A percentile compares a stretch with the other conserved stretches of the same genome.
Conservation (phyloP, 2,329 filamentous ascomycete genomes). For the Leptosphaerulina australis region DNA sequence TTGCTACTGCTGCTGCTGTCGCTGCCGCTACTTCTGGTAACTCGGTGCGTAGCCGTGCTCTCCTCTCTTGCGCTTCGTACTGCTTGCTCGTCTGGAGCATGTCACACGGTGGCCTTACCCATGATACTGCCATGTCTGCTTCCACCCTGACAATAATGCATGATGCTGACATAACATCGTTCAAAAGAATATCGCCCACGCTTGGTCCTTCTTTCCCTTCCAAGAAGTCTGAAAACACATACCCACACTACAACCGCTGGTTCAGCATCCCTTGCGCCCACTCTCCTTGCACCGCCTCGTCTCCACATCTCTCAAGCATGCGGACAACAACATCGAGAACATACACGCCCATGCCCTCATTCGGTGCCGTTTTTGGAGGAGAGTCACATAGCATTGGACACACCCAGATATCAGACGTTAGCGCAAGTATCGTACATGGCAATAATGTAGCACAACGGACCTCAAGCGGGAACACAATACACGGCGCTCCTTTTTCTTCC, state of each 20-base stretch:
- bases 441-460: constrained; percentile 41
- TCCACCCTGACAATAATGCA: constrained; percentile 25
- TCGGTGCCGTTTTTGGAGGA: constrained; percentile 76
- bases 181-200: constrained; percentile 45
- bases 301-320: constrained; percentile 40
- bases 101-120: neutral
- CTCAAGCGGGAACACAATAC: constrained; percentile 43
- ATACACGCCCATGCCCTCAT: constrained; percentile 67
- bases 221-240: constrained; percentile 35
- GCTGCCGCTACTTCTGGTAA: constrained; percentile 27
- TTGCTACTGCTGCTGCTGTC: constrained; percentile 20
- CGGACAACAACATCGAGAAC: constrained; percentile 43
- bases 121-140: constrained; percentile 32
- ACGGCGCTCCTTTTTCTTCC: constrained; percentile 45
- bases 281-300: constrained; percentile 21
- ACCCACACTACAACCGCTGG: constrained; percentile 25
- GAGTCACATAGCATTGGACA: constrained; percentile 57
- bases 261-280: constrained; percentile 22
- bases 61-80: constrained; percentile 3
- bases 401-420: constrained; percentile 50
- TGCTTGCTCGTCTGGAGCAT: neutral
- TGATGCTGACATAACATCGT: constrained; percentile 44
- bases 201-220: constrained; percentile 44
- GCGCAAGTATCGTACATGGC: constrained; percentile 35
- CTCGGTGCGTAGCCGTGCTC: constrained; percentile 40